Conservation (phyloP, 2,329 filamentous ascomycete genomes). For the Sarocladiaceae sp. region DNA sequence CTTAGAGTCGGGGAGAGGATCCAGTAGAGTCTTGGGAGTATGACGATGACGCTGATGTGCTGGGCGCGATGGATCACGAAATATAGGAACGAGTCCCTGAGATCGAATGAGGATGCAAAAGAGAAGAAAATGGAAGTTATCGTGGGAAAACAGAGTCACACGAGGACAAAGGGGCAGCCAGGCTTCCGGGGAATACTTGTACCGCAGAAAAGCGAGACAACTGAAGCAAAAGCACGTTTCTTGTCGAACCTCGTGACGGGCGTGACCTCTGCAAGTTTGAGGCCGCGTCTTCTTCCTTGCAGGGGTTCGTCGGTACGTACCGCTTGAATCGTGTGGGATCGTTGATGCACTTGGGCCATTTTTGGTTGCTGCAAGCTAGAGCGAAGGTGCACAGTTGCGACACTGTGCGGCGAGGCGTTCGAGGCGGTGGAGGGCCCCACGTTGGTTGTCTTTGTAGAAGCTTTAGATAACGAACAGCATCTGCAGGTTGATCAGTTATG, state of each 20-base stretch:
- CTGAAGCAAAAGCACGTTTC: constrained; percentile 6
- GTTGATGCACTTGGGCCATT: no score
- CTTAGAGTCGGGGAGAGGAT: neutral
- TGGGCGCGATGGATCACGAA: neutral
- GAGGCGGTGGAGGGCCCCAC: constrained; percentile 8
- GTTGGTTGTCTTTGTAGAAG: neutral
- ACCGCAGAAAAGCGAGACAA: neutral
- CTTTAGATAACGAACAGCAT: neutral
- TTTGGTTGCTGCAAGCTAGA: neutral
- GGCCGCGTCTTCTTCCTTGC: neutral
- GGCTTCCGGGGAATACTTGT: constrained; percentile 7
- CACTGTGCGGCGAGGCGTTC: constrained; percentile 5
- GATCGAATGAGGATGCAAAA: neutral
- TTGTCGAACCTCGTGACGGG: constrained; percentile 5
- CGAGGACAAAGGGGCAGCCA: neutral
- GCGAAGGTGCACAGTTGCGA: neutral
- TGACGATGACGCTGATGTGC: constrained; percentile 7
- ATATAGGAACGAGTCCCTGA: neutral
- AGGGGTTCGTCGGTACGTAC: constrained; percentile 9
- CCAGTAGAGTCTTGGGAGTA: neutral
- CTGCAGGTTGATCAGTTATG: neutral
- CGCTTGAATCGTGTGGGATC: neutral
- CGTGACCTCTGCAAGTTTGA: constrained; percentile 5
- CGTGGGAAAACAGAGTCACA: constrained; percentile 4
- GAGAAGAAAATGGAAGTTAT: constrained; percentile 8